These are phyloP conservation scores for Phytophthora fragariaefolia DNA, from an alignment of 352 stramenopile genomes.

Conservation along the genomic window DNA sequence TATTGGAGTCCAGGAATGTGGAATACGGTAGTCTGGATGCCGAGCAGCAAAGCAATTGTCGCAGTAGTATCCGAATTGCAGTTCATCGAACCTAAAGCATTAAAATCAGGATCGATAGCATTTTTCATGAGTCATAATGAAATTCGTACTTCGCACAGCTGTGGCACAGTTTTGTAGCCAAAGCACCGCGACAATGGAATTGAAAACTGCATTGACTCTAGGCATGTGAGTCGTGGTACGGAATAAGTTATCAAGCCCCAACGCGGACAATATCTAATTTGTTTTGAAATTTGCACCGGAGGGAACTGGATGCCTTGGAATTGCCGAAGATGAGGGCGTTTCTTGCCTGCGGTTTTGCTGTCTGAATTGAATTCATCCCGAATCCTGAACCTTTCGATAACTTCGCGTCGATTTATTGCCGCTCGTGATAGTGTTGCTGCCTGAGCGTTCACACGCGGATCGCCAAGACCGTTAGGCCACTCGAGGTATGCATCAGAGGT, in stretches of 20 bases:
- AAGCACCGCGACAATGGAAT: slow-evolving; percentile 47
- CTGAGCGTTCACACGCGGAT: slow-evolving; percentile 43
- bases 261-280: background rate
- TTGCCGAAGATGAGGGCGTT: slow-evolving; percentile 33
- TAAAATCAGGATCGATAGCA: background rate
- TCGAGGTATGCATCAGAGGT: slow-evolving; percentile 54
- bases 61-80: slow-evolving; percentile 65
- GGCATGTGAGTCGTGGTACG: no score
- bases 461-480: slow-evolving; percentile 63
- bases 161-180: slow-evolving; percentile 71
- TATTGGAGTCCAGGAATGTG: slow-evolving; percentile 58
- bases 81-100: slow-evolving; percentile 58
- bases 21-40: slow-evolving; percentile 61
- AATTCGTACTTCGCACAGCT: slow-evolving; percentile 65
- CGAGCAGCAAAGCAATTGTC: slow-evolving; percentile 65
- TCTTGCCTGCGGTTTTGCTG: slow-evolving; percentile 19
- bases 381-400: slow-evolving; percentile 50
- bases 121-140: background rate
- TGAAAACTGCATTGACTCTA: slow-evolving; percentile 66
- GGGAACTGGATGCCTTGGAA: slow-evolving; percentile 30
- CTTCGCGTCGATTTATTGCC: slow-evolving; percentile 39
- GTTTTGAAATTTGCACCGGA: slow-evolving; percentile 9
- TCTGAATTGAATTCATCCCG: slow-evolving; percentile 3
- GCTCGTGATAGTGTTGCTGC: slow-evolving; percentile 1
- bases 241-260: background rate